Evolutionary conservation across 108 stramenopile genomes (phyloP).

Genomic region (Fragilaria crotonensis): DNA sequence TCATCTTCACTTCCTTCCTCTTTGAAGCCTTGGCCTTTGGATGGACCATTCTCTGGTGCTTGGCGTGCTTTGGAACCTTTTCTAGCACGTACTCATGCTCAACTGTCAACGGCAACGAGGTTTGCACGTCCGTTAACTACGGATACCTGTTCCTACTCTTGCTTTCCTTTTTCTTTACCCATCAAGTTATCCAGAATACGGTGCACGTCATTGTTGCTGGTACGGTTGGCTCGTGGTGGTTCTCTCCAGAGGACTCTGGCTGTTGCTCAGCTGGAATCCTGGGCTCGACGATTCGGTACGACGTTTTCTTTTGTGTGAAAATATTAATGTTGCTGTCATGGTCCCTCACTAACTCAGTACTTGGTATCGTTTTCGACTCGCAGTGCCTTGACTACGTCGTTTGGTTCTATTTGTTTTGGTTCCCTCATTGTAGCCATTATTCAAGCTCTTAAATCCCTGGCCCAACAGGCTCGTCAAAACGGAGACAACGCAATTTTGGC

Average conservation of each 20-base stretch:
- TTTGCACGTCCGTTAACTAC: conserved; percentile 27
- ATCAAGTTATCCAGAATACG: conserved; percentile 70
- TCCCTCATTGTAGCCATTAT: conserved; percentile 80
- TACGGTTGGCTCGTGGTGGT: conserved; percentile 89
- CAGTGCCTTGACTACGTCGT: conserved; percentile 62
- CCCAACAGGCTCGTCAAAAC: conserved; percentile 44
- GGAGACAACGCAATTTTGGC: conserved; percentile 39
- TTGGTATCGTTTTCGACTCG: too few relatives aligned
- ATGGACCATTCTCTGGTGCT: conserved; percentile 61
- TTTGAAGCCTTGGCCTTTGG: conserved; percentile 53
- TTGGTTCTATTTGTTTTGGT: conserved; percentile 91
- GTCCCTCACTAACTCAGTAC: too few relatives aligned
- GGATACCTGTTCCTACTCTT: conserved; percentile 55
- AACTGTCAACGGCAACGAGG: not conserved
- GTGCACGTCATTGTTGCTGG: conserved; percentile 81
- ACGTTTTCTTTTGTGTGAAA: too few relatives aligned
- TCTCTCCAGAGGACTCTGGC: conserved; percentile 51
- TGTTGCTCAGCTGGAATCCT: conserved; percentile 60
- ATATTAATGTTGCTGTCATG: too few relatives aligned
- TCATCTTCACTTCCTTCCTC: conserved; percentile 50
- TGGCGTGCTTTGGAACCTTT: conserved; percentile 42
- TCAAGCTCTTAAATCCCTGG: conserved; percentile 57
- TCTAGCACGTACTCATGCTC: conserved; percentile 30
- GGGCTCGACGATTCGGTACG: conserved; percentile 43
- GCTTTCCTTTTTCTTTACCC: conserved; percentile 53